Conservation (phyloP, 1,284 basidiomycete genomes). For the Ustilago nuda region DNA sequence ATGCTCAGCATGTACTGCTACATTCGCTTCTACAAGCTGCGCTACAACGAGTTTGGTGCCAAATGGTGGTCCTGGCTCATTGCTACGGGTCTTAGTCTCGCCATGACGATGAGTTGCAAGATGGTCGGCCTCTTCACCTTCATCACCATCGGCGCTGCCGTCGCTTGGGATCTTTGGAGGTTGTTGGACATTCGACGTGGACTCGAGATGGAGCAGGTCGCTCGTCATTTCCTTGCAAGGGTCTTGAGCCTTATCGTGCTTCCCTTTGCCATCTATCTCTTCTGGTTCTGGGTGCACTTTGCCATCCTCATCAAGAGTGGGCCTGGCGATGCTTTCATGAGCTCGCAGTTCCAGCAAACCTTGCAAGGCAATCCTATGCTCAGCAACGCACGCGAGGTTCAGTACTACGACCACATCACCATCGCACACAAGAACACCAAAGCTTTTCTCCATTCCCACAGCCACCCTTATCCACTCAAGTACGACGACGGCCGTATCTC, state of each 20-base stretch:
- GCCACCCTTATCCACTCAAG: conserved; percentile 87
- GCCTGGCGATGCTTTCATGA: conserved; percentile 96
- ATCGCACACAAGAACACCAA: conserved; percentile 93
- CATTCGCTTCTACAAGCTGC: conserved; percentile 92
- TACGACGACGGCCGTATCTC: conserved; percentile 97
- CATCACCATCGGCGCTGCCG: conserved; percentile 86
- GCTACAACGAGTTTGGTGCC: conserved; percentile 75
- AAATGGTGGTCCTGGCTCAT: conserved; percentile 94
- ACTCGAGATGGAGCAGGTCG: conserved; percentile 79
- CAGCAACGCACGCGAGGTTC: conserved; percentile 88
- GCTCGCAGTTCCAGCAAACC: conserved; percentile 96
- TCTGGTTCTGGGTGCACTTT: conserved; percentile 97
- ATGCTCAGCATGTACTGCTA: conserved; percentile 93
- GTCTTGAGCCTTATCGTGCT: conserved; percentile 86
- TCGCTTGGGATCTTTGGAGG: conserved; percentile 93
- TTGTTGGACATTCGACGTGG: conserved; percentile 88
- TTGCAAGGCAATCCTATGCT: conserved; percentile 90
- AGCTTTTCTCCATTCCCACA: conserved; percentile 91
- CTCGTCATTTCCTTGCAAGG: conserved; percentile 87
- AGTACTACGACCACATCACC: conserved; percentile 88
- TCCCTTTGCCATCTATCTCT: conserved; percentile 89
- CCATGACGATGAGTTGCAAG: conserved; percentile 96
- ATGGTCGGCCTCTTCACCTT: conserved; percentile 97
- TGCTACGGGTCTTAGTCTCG: conserved; percentile 90
- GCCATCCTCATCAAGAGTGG: conserved; percentile 89